Percentiles rank a stretch among this genome's conserved stretches.
Conservation (phyloP, 805 yeast genomes). For the Candida vaughaniae region DNA sequence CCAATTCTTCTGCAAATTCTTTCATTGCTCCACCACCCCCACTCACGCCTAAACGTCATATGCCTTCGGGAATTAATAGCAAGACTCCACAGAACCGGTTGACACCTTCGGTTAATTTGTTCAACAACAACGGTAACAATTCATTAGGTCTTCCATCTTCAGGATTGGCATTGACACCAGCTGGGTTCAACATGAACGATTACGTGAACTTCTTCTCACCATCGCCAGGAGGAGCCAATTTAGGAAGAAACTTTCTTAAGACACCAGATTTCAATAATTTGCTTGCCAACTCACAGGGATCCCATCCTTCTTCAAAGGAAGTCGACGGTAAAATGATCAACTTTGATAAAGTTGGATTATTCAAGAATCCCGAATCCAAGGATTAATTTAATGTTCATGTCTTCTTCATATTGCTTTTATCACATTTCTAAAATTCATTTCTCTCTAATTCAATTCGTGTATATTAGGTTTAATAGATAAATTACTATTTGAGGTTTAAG, state of each 20-base stretch:
- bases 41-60: conserved; percentile 41
- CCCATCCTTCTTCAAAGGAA: conserved; percentile 14
- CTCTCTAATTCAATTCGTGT: conserved; percentile 1
- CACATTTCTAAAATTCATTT: not conserved
- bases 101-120: conserved; percentile 38
- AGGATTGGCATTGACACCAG: conserved; percentile 50
- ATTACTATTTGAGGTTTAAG: too few species aligned
- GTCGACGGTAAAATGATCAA: conserved; percentile 46
- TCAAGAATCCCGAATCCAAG: conserved; percentile 9
- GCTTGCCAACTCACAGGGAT: conserved; percentile 11
- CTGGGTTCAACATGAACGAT: conserved; percentile 79
- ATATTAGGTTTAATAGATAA: too few species aligned
- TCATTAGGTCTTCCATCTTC: conserved; percentile 37
- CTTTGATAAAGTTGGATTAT: conserved; percentile 38
- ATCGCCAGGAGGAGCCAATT: conserved; percentile 45
- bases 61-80: conserved; percentile 14
- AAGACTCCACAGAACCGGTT: conserved; percentile 42
- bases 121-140: conserved; percentile 15
- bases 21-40: conserved; percentile 42
- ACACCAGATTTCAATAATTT: conserved; percentile 43
- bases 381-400: not conserved
- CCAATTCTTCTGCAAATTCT: conserved; percentile 17
- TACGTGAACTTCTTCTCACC: conserved; percentile 80
- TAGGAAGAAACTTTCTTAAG: conserved; percentile 26
- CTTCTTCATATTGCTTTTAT: too few species aligned